Percentiles rank a stretch among this genome's conserved stretches.
Conservation (phyloP, 768 basidiomycete species). For the Lactarius tabidus region DNA sequence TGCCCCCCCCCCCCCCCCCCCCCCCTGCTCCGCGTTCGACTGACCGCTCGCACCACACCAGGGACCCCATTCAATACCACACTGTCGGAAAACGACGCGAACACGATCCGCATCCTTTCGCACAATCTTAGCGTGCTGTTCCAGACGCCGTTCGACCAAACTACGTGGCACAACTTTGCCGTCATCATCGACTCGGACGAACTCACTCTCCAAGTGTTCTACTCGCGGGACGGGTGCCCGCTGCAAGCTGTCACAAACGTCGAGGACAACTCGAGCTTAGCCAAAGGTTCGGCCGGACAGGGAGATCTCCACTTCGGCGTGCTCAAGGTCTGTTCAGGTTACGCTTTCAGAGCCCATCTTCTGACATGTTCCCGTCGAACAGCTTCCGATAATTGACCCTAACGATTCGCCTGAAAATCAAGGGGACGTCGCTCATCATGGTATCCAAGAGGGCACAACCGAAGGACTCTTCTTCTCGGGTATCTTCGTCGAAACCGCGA, state of each 20-base stretch:
- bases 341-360: not conserved
- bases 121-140: slow-evolving; percentile 52
- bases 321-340: slow-evolving; percentile 44
- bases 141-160: slow-evolving; percentile 40
- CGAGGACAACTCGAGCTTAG: slow-evolving; percentile 39
- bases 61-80: slow-evolving; percentile 57
- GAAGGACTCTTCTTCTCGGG: slow-evolving; percentile 58
- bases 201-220: slow-evolving; percentile 47
- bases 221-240: slow-evolving; percentile 40
- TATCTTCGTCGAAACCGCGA: slow-evolving; percentile 47
- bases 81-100: slow-evolving; percentile 42
- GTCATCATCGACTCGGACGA: slow-evolving; percentile 53
- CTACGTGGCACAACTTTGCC: slow-evolving; percentile 58
- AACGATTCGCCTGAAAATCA: slow-evolving; percentile 44
- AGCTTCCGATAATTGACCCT: slow-evolving; percentile 54
- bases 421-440: slow-evolving; percentile 53
- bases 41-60: slow-evolving; percentile 21
- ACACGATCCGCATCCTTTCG: slow-evolving; percentile 51
- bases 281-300: slow-evolving; percentile 41
- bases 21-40: not conserved
- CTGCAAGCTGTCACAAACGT: slow-evolving; percentile 43
- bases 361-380: not conserved
- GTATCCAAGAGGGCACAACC: slow-evolving; percentile 53
- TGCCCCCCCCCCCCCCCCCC: too few relatives aligned
- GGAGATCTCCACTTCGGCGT: slow-evolving; percentile 63